Conservation (phyloP, 2,329 filamentous ascomycete species). For the Byssochlamys sp. region DNA sequence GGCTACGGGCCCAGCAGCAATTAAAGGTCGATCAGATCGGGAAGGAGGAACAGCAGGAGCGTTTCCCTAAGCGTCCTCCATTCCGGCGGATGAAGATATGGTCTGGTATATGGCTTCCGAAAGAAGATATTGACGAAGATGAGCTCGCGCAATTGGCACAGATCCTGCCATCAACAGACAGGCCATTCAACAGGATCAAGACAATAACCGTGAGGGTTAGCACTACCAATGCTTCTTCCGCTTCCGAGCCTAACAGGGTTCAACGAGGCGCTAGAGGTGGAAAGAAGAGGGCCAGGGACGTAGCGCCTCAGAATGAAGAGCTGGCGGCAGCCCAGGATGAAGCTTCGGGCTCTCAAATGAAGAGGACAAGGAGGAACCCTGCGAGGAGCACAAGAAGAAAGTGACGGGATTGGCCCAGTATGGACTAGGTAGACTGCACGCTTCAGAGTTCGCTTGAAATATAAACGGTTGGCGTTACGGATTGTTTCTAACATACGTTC, state of each 20-base stretch:
- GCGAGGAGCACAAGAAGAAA: background rate
- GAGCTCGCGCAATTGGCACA: background rate
- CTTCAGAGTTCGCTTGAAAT: background rate
- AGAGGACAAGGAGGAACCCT: background rate
- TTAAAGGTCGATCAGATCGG: background rate
- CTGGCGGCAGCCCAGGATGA: background rate
- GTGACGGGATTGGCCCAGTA: background rate
- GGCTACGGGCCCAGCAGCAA: background rate
- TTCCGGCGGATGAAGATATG: constrained; percentile 2
- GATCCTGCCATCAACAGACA: background rate
- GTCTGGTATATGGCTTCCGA: background rate
- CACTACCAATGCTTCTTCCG: background rate
- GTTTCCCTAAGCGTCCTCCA: background rate
- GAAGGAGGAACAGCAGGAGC: background rate
- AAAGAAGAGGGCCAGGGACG: background rate
- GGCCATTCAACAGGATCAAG: background rate
- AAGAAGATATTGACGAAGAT: background rate
- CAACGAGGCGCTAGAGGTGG: background rate
- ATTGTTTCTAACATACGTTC: background rate
- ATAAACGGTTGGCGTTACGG: background rate
- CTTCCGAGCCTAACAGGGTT: background rate
- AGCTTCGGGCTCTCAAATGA: background rate
- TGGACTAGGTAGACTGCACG: background rate
- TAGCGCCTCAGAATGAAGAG: background rate
- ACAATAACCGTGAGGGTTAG: background rate